Evolutionary conservation across 352 stramenopile species (phyloP), one percentile per base, ranked within the genome.

Genomic region (Globisporangium parvum): DNA sequence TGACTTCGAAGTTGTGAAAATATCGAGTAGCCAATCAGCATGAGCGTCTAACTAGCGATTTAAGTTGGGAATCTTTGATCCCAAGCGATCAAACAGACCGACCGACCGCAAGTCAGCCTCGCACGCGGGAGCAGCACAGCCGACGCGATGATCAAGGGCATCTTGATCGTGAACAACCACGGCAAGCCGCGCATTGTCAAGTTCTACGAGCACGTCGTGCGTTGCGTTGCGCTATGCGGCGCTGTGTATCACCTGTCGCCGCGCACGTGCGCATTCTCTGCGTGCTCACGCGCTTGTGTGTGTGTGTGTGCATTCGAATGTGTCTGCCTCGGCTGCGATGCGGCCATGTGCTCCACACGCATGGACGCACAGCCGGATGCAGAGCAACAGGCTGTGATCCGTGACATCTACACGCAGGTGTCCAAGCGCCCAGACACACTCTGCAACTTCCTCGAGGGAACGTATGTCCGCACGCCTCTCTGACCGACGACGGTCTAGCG

Each of bases 101-200:
- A 44, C n/a, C n/a, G n/a, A n/a, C n/a, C n/a, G 15, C 39, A 21
- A 18, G 17, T n/a, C n/a, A n/a, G n/a, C n/a, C n/a, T n/a, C n/a
- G n/a, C n/a, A 5, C 20, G 31, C 9, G 2, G 44, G 20, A 33
- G 10, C 26, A 31, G 48, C 15, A 40, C 9, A 3, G 46, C 12
- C 15, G 33, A 17, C 31, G 12, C 24, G 39, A 99, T 99, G 96
- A 98, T 99, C 64, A 98, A 98, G 75, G 96, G 95, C 56, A 97
- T 99, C 55, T 83, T 99, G 33, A 99, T 99, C 73, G 93, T 99
- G 12, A 99, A 99, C 77, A 99, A 99, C 79, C 96, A 98, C 67
- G 97, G 97, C 49, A 98, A 99, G 73, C 95, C 96, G 50, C 95
- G 97, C 31, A 90, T 99, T 52, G 89, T 96, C 67, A 99, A 99